phyloP scores from a whole-genome alignment of 148 eudicot species.

The Camellia sinensis region DNA sequence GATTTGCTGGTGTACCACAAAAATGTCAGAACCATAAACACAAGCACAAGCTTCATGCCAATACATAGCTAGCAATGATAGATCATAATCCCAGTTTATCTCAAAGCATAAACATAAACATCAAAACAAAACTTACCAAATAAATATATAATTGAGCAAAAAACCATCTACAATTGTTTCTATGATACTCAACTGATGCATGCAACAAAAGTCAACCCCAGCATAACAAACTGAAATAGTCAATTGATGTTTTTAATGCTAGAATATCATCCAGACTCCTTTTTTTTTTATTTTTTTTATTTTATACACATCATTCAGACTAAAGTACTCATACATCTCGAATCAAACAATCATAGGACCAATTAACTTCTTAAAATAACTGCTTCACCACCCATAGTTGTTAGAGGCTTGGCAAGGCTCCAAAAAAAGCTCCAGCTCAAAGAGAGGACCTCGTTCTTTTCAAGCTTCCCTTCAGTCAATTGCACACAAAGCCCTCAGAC shows the following conservation, averaged over 20 bases:
- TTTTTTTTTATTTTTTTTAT: no score
- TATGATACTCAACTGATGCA: not conserved
- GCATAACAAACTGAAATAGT: not conserved
- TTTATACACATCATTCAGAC: no score
- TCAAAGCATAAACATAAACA: not conserved
- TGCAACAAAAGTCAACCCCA: not conserved
- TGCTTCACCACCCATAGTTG: no score
- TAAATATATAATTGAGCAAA: not conserved
- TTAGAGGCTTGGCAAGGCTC: no score
- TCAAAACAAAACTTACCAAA: not conserved
- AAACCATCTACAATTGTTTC: not conserved
- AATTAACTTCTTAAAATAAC: no score
- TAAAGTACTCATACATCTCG: no score
- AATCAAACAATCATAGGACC: no score
- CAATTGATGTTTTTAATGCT: not conserved
- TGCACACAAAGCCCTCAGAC: no score
- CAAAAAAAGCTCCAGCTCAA: no score
- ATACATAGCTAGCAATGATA: not conserved
- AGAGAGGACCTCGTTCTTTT: no score
- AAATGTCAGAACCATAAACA: constrained; percentile 4
- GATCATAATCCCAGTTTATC: not conserved
- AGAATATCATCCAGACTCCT: not conserved
- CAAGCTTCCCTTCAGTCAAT: no score
- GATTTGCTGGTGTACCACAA: constrained; percentile 21
- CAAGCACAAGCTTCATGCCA: constrained; percentile 6